Percentiles rank a stretch among this genome's conserved stretches.
Conservation (phyloP, 257 asterid species). For the Rubia yunnanensis region DNA sequence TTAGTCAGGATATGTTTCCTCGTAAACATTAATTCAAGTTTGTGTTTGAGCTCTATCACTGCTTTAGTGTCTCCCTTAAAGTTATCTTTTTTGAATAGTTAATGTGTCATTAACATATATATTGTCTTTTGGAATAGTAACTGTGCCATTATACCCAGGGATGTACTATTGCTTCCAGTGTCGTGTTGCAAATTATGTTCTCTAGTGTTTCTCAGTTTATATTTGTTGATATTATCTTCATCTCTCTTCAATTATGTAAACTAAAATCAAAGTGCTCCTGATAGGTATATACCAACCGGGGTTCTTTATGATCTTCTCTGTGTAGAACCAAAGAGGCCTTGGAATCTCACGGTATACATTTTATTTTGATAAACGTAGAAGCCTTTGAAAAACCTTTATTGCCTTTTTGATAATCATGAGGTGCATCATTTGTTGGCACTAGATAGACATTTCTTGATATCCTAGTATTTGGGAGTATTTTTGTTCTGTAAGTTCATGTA, state of each 20-base stretch:
- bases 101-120: no score
- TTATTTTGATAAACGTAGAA: neutral
- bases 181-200: neutral
- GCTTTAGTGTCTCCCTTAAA: neutral
- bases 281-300: constrained; percentile 91
- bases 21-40: neutral
- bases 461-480: neutral
- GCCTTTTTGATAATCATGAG: neutral
- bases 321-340: constrained; percentile 92
- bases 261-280: constrained; percentile 19
- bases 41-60: neutral
- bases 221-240: neutral
- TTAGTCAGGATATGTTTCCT: neutral
- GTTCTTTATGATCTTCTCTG: constrained; percentile 93
- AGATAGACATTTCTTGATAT: neutral
- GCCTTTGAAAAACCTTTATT: neutral
- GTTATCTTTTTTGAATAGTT: no score
- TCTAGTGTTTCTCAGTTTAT: neutral
- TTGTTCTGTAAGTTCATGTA: neutral
- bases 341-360: constrained; percentile 74
- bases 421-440: neutral
- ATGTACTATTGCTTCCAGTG: neutral
- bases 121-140: no score
- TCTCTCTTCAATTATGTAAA: constrained; percentile 1
- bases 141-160: no score